Base-by-base conservation (phyloP, 345 rosid species). In the Salix caprea region DNA sequence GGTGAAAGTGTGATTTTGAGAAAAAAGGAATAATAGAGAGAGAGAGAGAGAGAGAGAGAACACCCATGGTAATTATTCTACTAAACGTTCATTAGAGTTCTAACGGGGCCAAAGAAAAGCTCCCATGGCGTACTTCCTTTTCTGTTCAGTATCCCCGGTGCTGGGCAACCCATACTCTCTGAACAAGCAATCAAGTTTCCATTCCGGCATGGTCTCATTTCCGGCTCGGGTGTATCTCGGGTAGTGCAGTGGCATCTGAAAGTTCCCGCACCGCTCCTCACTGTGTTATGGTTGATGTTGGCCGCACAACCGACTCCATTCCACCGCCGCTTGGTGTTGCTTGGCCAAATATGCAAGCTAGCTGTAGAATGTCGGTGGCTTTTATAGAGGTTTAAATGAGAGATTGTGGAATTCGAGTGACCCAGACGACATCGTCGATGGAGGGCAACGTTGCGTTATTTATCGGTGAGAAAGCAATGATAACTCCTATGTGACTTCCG, bases 161-260 rank as follows among this genome's bases (percentile, higher is more conserved):
- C 42, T 71, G 11, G 82, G 79, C 26, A 80, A 7, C 7, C 82
- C 82, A 23, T 80, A 80, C 19, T 70, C 72, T 65, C 50, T 71
- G 32, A 80, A 75, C 62, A 80, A 60, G 72, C 76, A 75, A 40
- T 80, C 82, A 9, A 80, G 28, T 46, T 54, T 65, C 82, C 82
- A 80, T 34, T 80, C 79, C 0, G 76, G 82, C 79, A 80, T 80
- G 44, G 64, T 54, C 67, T 75, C 72, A 18, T 80, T 75, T 19
- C 56, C 82, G 14, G 68, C 36, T 42, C 32, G 28, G 44, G 50
- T 80, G 79, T 70, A 75, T 71, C 62, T 65, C 0, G 79, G 82
- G 50, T 75, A 80, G 72, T 80, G 82, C 72, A 80, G 11, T 0
- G 82, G 82, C 82, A 80, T 80, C 75, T 80, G 79, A 44, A 80